These are phyloP conservation scores for Mangifera indica DNA, from an alignment of 345 rosid species.

Conservation along the genomic window DNA sequence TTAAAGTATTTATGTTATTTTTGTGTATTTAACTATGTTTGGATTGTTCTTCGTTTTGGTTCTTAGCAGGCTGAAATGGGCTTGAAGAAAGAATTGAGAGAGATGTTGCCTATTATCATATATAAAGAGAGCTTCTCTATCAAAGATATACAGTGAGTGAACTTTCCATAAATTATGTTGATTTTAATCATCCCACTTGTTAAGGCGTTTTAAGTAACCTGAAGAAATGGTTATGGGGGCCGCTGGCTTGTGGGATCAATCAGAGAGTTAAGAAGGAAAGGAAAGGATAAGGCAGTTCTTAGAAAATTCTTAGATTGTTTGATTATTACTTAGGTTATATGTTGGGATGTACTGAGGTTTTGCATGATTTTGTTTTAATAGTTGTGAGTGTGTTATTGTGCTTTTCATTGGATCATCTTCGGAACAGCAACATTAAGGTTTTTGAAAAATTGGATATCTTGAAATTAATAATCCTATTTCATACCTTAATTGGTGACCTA, in stretches of 20 bases:
- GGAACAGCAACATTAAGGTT: no score
- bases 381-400: background rate
- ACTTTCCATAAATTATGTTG: background rate
- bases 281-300: background rate
- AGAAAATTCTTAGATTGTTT: background rate
- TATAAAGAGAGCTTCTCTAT: conserved; percentile 80
- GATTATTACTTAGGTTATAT: background rate
- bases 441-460: no score
- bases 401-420: background rate
- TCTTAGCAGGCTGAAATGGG: conserved; percentile 62
- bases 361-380: background rate
- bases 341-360: background rate
- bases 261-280: background rate
- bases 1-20: background rate
- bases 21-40: background rate
- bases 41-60: conserved; percentile 5
- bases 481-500: no score
- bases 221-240: no score
- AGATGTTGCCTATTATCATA: conserved; percentile 82
- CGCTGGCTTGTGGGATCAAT: background rate
- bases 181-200: background rate
- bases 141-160: conserved; percentile 69
- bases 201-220: background rate
- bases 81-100: conserved; percentile 79
- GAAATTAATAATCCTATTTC: no score